Evolutionary conservation across 2,329 filamentous ascomycete genomes (phyloP).

Genomic region (Nemania bipapillata): DNA sequence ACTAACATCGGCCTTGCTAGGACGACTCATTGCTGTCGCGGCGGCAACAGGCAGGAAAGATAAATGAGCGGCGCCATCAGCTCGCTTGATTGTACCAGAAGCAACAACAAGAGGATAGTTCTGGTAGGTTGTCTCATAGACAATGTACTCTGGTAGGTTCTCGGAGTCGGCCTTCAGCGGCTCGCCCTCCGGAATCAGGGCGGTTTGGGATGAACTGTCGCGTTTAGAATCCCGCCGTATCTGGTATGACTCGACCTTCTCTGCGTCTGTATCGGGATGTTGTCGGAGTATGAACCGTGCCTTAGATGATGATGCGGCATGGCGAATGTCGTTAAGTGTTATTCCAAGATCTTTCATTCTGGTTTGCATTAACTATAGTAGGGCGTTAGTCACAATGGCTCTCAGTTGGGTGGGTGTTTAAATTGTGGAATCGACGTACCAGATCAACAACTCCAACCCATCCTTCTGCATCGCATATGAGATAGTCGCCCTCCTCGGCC

Average conservation of each 20-base stretch:
- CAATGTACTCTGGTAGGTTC: slow-evolving; percentile 56
- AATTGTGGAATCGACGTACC: slow-evolving; percentile 47
- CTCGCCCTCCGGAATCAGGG: slow-evolving; percentile 49
- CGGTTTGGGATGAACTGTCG: slow-evolving; percentile 39
- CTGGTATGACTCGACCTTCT: slow-evolving; percentile 51
- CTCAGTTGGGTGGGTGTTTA: neutral
- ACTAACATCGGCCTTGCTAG: slow-evolving; percentile 55
- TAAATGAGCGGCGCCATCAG: slow-evolving; percentile 54
- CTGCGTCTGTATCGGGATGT: slow-evolving; percentile 41
- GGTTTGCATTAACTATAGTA: slow-evolving; percentile 51
- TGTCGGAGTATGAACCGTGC: slow-evolving; percentile 53
- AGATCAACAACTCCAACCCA: slow-evolving; percentile 56
- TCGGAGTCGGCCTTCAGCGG: slow-evolving; percentile 49
- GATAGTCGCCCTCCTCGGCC: slow-evolving; percentile 46
- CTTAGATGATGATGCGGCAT: slow-evolving; percentile 53
- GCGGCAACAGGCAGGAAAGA: slow-evolving; percentile 50
- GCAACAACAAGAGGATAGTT: slow-evolving; percentile 58
- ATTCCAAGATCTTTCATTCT: slow-evolving; percentile 53
- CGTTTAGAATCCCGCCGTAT: slow-evolving; percentile 52
- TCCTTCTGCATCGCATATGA: slow-evolving; percentile 55
- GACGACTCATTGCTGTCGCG: slow-evolving; percentile 47
- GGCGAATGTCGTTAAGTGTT: slow-evolving; percentile 53
- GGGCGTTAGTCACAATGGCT: slow-evolving; percentile 18
- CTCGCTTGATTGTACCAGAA: slow-evolving; percentile 55
- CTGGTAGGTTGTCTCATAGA: slow-evolving; percentile 60